Evolutionary conservation across 2,329 filamentous ascomycete genomes (phyloP), one percentile per base, ranked within the genome.

Genomic region (Penicillium sp.): DNA sequence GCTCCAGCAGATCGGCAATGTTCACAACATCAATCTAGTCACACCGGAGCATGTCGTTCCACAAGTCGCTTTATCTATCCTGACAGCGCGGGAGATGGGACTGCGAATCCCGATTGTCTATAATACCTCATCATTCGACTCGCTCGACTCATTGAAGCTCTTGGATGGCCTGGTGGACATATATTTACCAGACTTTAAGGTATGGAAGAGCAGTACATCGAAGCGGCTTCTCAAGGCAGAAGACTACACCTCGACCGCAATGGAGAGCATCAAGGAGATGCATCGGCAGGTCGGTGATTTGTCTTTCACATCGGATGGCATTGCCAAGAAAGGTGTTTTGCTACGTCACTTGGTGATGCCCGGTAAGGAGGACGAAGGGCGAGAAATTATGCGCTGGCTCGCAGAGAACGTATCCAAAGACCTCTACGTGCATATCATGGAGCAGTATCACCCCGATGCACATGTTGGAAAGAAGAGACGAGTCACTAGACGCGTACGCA

Each of bases 21-120:
- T 91, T n/a, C 90, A 95, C 76, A 94, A 94, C 70, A 92, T 95
- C 79, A 94, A 96, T 71, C 83, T 93, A 19, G 83, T 95, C 54
- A 95, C 90, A 0, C 90, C 91, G 0, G 91, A 95, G 69, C 91
- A 95, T 70, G 89, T 95, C 16, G 90, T 92, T 3, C 90, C 91
- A 0, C 91, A 94, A 69, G 89, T 94, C 9, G 89, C 84, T 1
- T 77, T 94, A 28, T 87, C 87, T 13, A 90, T 94, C 62, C 77
- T 95, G 21, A 82, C 88, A 57, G 90, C 90, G 0, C 81, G 83
- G 43, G 85, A 90, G 23, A 77, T 87, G 31, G 90, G 90, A 0
- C 75, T 94, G 9, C 81, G 76, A 3, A 66, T 93, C 10, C 90
- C 90, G 1, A 87, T 95, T 62, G 81, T 95, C 29, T 94, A 95